Conservation (phyloP, 108 stramenopile genomes). For the Licmophora abbreviata region DNA sequence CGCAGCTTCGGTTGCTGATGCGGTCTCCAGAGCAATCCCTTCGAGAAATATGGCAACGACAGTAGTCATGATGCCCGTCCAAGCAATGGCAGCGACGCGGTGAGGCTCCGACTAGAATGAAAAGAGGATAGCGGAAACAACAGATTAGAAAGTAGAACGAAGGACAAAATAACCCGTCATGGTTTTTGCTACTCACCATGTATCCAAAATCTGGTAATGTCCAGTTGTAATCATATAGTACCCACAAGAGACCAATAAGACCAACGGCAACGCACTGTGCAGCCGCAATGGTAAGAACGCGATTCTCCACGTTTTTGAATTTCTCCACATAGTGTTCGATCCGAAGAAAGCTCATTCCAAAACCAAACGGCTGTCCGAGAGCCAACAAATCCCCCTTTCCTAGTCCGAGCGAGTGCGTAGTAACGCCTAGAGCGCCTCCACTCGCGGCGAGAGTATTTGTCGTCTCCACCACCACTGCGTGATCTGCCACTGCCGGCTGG, state of each 20-base stretch:
- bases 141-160: neutral
- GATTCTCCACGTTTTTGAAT: constrained; percentile 25
- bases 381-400: constrained; percentile 27
- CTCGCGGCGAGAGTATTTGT: neutral
- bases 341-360: constrained; percentile 54
- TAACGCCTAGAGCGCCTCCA: constrained; percentile 8
- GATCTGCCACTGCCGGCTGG: neutral
- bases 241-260: constrained; percentile 14
- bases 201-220: constrained; percentile 13
- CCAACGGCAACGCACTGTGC: constrained; percentile 30
- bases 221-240: constrained; percentile 24
- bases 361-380: constrained; percentile 47
- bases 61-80: constrained; percentile 54
- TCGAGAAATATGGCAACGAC: constrained; percentile 44
- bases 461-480: neutral
- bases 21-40: constrained; percentile 52
- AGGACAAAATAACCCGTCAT: constrained; percentile 1
- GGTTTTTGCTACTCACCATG: constrained; percentile 18
- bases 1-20: constrained; percentile 64
- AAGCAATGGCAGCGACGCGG: constrained; percentile 19
- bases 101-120: constrained; percentile 4
- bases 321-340: constrained; percentile 30
- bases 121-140: neutral
- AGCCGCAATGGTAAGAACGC: constrained; percentile 34
- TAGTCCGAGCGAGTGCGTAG: neutral